Conservation (phyloP, 2,329 filamentous ascomycete genomes). For the Trichoderma brevicompactum region DNA sequence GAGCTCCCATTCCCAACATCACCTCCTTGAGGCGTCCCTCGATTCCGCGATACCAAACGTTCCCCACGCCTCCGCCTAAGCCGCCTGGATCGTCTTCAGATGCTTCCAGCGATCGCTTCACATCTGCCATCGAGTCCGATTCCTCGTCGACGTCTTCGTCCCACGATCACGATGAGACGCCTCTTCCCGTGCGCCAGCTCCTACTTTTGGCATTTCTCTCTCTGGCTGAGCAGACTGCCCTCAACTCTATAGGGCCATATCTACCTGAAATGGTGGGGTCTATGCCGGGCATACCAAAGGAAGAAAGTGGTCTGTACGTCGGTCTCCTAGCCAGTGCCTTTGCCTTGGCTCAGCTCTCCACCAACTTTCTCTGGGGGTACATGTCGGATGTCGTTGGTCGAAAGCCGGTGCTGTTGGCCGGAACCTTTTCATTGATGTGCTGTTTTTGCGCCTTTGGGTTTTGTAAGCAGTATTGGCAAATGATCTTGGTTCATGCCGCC, state of each 20-base stretch:
- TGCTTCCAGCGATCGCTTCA: constrained; percentile 26
- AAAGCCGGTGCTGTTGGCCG: constrained; percentile 75
- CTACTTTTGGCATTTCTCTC: constrained; percentile 84
- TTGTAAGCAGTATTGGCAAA: constrained; percentile 79
- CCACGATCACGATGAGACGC: constrained; percentile 62
- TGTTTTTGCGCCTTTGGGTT: constrained; percentile 90
- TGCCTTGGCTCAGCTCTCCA: constrained; percentile 87
- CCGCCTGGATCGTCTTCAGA: constrained; percentile 60
- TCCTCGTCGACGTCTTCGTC: constrained; percentile 39
- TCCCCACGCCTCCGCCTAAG: constrained; percentile 74
- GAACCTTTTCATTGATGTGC: constrained; percentile 78
- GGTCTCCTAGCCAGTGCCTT: constrained; percentile 90
- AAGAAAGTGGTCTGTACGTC: constrained; percentile 82
- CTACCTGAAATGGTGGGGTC: constrained; percentile 87
- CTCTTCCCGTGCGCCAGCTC: constrained; percentile 82
- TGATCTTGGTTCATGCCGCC: constrained; percentile 80
- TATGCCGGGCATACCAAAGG: constrained; percentile 77
- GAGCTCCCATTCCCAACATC: constrained; percentile 51
- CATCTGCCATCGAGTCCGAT: constrained; percentile 22
- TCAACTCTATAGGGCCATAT: constrained; percentile 96
- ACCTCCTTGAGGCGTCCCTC: constrained; percentile 46
- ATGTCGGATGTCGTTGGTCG: constrained; percentile 68
- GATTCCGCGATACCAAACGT: constrained; percentile 75
- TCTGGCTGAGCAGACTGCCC: constrained; percentile 89
- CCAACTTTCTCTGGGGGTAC: constrained; percentile 72